phyloP scores from a whole-genome alignment of 208 protist genomes.

The Novymonas esmeraldas region DNA sequence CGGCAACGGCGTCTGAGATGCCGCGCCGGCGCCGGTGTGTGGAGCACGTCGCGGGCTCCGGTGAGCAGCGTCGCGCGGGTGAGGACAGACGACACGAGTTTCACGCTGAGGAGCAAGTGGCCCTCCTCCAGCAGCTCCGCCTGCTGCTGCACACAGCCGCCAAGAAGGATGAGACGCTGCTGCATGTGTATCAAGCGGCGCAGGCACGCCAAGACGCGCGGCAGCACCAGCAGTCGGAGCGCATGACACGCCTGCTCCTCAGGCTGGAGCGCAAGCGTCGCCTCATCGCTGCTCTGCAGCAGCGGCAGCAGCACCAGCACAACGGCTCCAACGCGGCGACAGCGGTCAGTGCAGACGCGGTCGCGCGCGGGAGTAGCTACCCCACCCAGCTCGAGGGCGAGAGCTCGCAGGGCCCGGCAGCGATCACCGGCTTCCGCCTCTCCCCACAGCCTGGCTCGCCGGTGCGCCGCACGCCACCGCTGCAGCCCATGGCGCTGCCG shows the following conservation, averaged over 20 bases:
- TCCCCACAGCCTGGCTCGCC: slow-evolving; percentile 29
- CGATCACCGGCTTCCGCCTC: slow-evolving; percentile 4
- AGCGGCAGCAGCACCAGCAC: slow-evolving; percentile 15
- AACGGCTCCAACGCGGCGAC: not conserved
- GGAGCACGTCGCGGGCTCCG: not conserved
- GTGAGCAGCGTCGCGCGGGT: not conserved
- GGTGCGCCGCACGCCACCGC: slow-evolving; percentile 18
- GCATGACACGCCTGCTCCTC: slow-evolving; percentile 19
- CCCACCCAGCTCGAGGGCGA: slow-evolving; percentile 19
- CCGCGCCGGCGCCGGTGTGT: not conserved
- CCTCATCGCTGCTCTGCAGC: slow-evolving; percentile 25
- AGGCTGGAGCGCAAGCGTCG: slow-evolving; percentile 33
- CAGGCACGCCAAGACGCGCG: slow-evolving; percentile 37
- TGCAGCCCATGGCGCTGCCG: slow-evolving; percentile 29
- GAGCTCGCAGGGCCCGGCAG: slow-evolving; percentile 9
- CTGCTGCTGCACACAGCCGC: slow-evolving; percentile 58
- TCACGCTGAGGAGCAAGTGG: slow-evolving; percentile 20
- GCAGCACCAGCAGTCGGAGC: slow-evolving; percentile 26
- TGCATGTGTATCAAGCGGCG: slow-evolving; percentile 52
- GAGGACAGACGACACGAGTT: slow-evolving; percentile 3
- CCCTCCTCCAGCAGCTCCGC: slow-evolving; percentile 42
- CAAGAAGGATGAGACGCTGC: slow-evolving; percentile 56
- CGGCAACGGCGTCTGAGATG: too few relatives aligned
- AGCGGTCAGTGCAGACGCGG: not conserved
- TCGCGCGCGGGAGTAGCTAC: slow-evolving; percentile 6